A percentile compares a stretch with the other conserved stretches of the same genome.
phyloP scores from a whole-genome alignment of 192 early-diverging fungal genomes.

The Coemansia sp. region DNA sequence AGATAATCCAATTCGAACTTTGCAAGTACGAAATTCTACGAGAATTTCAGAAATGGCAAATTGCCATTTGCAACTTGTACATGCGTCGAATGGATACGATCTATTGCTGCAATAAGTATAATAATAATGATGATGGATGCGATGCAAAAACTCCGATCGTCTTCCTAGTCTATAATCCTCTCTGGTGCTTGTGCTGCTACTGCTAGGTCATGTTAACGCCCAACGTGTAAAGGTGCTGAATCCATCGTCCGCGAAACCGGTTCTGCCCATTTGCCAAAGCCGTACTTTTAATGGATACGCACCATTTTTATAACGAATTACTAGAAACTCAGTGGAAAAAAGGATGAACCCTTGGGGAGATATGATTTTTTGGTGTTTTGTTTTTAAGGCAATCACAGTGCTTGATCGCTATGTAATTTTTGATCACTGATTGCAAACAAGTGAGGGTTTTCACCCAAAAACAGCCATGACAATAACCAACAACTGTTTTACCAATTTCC shows the following conservation, averaged over 20 bases:
- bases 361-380: not conserved
- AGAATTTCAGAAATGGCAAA: not conserved
- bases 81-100: not conserved
- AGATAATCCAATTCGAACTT: not conserved
- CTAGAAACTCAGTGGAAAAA: slow-evolving; percentile 23
- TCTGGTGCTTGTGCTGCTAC: no score
- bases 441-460: no score
- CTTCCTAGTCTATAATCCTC: not conserved
- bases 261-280: not conserved
- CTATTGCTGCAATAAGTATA: not conserved
- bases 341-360: slow-evolving; percentile 6
- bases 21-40: not conserved
- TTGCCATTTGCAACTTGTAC: not conserved
- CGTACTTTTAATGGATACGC: slow-evolving; percentile 37
- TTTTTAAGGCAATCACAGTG: no score
- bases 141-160: not conserved
- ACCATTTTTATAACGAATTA: slow-evolving; percentile 41
- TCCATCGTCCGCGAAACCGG: slow-evolving; percentile 8
- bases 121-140: not conserved
- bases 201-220: not conserved
- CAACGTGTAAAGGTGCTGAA: not conserved
- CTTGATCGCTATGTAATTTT: not conserved
- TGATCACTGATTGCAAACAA: not conserved
- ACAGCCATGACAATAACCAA: no score
- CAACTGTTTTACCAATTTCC: no score